Conservation (phyloP, 495 filamentous ascomycete genomes). For the Cercophora scortea region DNA sequence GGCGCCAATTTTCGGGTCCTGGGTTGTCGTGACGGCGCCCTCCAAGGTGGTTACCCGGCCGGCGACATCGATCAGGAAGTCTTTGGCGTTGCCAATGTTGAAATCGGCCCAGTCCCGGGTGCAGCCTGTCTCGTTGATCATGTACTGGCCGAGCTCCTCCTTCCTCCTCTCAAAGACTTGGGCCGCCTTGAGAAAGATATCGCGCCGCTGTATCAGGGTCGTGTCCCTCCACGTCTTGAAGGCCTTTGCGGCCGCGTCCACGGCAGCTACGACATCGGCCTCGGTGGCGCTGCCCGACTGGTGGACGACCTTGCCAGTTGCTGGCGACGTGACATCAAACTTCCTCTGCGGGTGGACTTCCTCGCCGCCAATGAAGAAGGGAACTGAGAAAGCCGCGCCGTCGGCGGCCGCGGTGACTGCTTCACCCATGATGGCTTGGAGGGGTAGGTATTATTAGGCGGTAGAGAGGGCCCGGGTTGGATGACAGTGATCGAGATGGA, state of each 20-base stretch:
- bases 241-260: constrained; percentile 58
- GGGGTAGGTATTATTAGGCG: background rate
- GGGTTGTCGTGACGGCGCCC: constrained; percentile 52
- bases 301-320: constrained; percentile 53
- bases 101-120: constrained; percentile 46
- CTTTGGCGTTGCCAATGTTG: constrained; percentile 53
- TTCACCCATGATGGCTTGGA: constrained; percentile 8
- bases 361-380: constrained; percentile 68
- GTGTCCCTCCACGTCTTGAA: constrained; percentile 64
- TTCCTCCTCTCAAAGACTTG: constrained; percentile 55
- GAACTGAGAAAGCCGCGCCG: constrained; percentile 35
- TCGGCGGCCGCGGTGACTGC: background rate
- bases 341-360: constrained; percentile 51
- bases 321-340: constrained; percentile 62
- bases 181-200: constrained; percentile 65
- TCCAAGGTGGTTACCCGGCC: constrained; percentile 53
- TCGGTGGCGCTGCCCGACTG: constrained; percentile 54
- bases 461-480: background rate
- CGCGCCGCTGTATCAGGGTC: constrained; percentile 53
- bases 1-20: constrained; percentile 49
- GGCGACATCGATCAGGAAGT: constrained; percentile 62
- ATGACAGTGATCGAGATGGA: background rate
- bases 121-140: constrained; percentile 64
- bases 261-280: constrained; percentile 52
- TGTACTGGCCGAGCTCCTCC: constrained; percentile 55